Evolutionary conservation across 495 filamentous ascomycete species (phyloP).

Genomic region (Friedmanniomyces endolithicus): DNA sequence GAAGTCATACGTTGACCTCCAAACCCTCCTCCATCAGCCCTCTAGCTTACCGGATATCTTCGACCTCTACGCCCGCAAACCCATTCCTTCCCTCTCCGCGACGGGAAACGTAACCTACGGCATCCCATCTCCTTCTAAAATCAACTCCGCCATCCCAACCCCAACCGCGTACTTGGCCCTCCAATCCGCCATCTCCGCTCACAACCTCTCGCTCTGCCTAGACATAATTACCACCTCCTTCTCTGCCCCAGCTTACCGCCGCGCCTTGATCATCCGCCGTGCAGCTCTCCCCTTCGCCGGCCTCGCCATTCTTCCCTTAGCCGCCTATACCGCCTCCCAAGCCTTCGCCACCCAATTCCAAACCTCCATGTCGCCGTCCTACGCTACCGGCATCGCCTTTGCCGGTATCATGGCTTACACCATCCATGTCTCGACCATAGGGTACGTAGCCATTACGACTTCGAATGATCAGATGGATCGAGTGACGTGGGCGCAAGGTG

Average conservation of each 20-base stretch:
- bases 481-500: conserved; percentile 73
- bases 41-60: conserved; percentile 67
- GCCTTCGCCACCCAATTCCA: conserved; percentile 45
- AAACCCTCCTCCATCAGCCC: conserved; percentile 56
- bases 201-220: conserved; percentile 62
- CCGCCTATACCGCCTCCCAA: conserved; percentile 54
- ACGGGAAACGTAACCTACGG: conserved; percentile 39
- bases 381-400: conserved; percentile 67
- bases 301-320: conserved; percentile 50
- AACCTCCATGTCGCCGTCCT: conserved; percentile 54
- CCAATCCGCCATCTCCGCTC: conserved; percentile 59
- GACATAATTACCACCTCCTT: conserved; percentile 72
- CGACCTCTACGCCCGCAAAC: conserved; percentile 73
- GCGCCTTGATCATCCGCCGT: conserved; percentile 48
- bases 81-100: conserved; percentile 37
- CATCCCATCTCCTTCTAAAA: conserved; percentile 47
- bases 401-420: conserved; percentile 71
- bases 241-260: conserved; percentile 55
- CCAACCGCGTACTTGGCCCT: conserved; percentile 57
- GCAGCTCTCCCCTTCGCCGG: conserved; percentile 40
- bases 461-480: conserved; percentile 89
- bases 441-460: conserved; percentile 71
- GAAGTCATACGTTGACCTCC: conserved; percentile 54
- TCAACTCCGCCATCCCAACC: conserved; percentile 52
- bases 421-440: conserved; percentile 61